These are phyloP conservation scores for Tinospora cordifolia DNA, from an alignment of 164 flowering plant genomes.

Conservation along the genomic window DNA sequence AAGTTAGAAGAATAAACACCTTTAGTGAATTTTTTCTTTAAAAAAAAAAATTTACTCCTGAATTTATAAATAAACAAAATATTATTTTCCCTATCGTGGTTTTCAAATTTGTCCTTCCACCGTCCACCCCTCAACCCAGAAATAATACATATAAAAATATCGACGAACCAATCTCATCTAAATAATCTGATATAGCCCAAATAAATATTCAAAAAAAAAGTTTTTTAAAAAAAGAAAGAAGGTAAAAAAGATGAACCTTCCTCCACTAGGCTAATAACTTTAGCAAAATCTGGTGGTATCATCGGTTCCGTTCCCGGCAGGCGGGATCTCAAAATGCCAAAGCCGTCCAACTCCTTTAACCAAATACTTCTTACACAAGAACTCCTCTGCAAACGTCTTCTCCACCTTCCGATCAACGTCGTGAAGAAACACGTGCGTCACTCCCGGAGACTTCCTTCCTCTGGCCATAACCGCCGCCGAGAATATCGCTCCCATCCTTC, in stretches of 20 bases:
- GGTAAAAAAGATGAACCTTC: background rate
- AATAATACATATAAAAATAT: too few relatives aligned
- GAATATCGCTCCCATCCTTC: conserved; percentile 72
- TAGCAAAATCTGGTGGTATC: conserved; percentile 16
- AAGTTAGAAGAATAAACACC: too few relatives aligned
- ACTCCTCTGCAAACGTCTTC: conserved; percentile 46
- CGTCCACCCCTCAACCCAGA: too few relatives aligned
- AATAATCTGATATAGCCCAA: background rate
- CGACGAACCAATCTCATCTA: too few relatives aligned
- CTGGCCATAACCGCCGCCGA: conserved; percentile 76
- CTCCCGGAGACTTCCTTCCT: conserved; percentile 36
- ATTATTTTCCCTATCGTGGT: too few relatives aligned
- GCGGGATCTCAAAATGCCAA: conserved; percentile 64
- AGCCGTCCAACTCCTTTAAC: conserved; percentile 44
- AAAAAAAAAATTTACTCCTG: too few relatives aligned
- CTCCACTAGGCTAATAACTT: background rate
- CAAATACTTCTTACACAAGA: conserved; percentile 51
- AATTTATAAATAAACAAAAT: too few relatives aligned
- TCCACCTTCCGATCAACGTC: conserved; percentile 71
- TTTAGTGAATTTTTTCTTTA: too few relatives aligned
- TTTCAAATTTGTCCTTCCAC: too few relatives aligned
- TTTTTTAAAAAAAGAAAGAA: background rate
- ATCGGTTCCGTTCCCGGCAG: conserved; percentile 12
- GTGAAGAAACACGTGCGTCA: conserved; percentile 69
- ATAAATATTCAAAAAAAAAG: background rate